A percentile compares a stretch with the other conserved stretches of the same genome.
Evolutionary conservation across 768 basidiomycete genomes (phyloP).

Genomic region (Epithele typhae): DNA sequence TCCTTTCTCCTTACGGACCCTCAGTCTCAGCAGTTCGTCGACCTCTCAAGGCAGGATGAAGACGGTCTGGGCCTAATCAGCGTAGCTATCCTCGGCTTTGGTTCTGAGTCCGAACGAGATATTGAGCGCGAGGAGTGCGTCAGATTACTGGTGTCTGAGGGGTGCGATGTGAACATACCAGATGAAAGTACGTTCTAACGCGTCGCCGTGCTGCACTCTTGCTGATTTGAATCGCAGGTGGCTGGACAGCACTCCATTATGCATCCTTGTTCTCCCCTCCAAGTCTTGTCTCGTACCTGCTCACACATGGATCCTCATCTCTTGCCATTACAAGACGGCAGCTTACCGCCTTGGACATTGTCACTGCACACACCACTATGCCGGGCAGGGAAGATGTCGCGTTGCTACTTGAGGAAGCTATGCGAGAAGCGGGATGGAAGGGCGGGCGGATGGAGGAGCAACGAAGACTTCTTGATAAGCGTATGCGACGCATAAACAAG

Average conservation of each 20-base stretch:
- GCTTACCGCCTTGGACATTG: slow-evolving; percentile 84
- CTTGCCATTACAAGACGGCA: slow-evolving; percentile 73
- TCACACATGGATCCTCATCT: slow-evolving; percentile 89
- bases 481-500: slow-evolving; percentile 46
- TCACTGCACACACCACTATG: slow-evolving; percentile 76
- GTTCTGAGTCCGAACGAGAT: slow-evolving; percentile 75
- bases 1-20: slow-evolving; percentile 69
- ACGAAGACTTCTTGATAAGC: slow-evolving; percentile 55
- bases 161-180: slow-evolving; percentile 55
- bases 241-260: slow-evolving; percentile 95
- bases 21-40: slow-evolving; percentile 60
- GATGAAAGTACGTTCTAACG: slow-evolving; percentile 54
- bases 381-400: slow-evolving; percentile 84
- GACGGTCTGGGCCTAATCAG: slow-evolving; percentile 83
- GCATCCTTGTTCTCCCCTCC: slow-evolving; percentile 87
- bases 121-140: slow-evolving; percentile 91
- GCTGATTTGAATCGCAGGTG: slow-evolving; percentile 46
- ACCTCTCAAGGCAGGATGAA: slow-evolving; percentile 72
- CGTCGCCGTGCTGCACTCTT: not conserved
- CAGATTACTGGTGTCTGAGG: slow-evolving; percentile 71
- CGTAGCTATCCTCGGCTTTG: slow-evolving; percentile 75
- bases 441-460: slow-evolving; percentile 72
- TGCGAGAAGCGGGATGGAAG: slow-evolving; percentile 81
- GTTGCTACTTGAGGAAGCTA: slow-evolving; percentile 82
- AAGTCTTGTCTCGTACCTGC: slow-evolving; percentile 85